These are phyloP conservation scores for Lachnellula cervina DNA, from an alignment of 2,329 filamentous ascomycete genomes.

Conservation along the genomic window DNA sequence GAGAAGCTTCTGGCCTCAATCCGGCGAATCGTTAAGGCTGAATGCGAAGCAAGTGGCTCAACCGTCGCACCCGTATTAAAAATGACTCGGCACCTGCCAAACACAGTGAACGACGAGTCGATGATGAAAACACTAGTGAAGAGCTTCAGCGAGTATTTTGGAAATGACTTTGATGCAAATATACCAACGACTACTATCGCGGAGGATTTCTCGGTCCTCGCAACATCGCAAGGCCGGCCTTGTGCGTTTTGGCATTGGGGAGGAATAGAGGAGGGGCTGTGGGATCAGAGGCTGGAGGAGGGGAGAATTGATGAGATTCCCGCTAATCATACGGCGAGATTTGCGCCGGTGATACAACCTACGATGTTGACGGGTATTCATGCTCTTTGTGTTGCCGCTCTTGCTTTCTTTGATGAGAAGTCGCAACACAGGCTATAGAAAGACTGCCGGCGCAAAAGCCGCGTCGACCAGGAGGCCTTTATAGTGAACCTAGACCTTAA, in stretches of 20 bases:
- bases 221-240: conserved; percentile 41
- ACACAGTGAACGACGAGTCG: conserved; percentile 20
- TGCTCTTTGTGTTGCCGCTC: conserved; percentile 43
- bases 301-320: conserved; percentile 41
- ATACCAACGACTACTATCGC: conserved; percentile 2
- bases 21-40: conserved; percentile 47
- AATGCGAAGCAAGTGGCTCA: conserved; percentile 40
- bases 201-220: conserved; percentile 40
- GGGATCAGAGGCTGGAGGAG: conserved; percentile 44
- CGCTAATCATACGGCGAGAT: conserved; percentile 52
- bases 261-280: conserved; percentile 43
- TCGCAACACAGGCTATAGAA: background rate
- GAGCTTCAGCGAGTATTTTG: conserved; percentile 10
- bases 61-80: conserved; percentile 31
- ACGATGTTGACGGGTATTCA: conserved; percentile 48
- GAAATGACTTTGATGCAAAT: conserved; percentile 4
- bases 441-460: too few species aligned
- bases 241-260: conserved; percentile 54
- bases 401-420: conserved; percentile 37
- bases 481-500: too few species aligned
- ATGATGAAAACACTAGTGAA: conserved; percentile 11
- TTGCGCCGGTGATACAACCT: conserved; percentile 54
- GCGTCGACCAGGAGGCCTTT: too few species aligned
- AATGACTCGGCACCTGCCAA: conserved; percentile 17
- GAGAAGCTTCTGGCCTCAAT: conserved; percentile 36